These are phyloP conservation scores for Albophoma yamanashiensis DNA, from an alignment of 2,329 filamentous ascomycete species.

Conservation along the genomic window DNA sequence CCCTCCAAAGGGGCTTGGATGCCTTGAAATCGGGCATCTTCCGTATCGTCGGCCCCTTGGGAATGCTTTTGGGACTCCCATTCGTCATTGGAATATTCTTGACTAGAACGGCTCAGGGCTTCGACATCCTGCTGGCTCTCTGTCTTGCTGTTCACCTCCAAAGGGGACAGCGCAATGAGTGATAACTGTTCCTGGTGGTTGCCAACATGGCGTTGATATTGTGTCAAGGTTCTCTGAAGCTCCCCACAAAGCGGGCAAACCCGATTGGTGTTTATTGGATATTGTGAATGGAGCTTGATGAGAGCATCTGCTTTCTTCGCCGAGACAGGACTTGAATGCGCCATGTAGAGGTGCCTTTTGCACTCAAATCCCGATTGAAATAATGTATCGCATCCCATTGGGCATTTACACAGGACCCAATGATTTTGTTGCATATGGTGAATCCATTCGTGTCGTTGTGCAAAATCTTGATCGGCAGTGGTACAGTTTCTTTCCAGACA, in stretches of 20 bases:
- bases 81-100: not conserved
- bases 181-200: constrained; percentile 14
- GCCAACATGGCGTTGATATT: constrained; percentile 14
- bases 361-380: not conserved
- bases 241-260: constrained; percentile 8
- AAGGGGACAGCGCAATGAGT: constrained; percentile 10
- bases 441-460: constrained; percentile 12
- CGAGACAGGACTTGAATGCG: not conserved
- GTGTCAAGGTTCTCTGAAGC: constrained; percentile 2
- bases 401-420: constrained; percentile 5
- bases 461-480: constrained; percentile 8
- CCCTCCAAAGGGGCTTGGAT: no score
- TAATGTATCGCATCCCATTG: not conserved
- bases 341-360: constrained; percentile 1
- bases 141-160: not conserved
- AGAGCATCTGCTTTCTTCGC: not conserved
- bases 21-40: no score
- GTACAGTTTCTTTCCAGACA: constrained; percentile 19
- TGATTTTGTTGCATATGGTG: constrained; percentile 12
- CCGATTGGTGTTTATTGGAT: not conserved
- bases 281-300: not conserved
- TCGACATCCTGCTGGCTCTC: not conserved
- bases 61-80: no score
- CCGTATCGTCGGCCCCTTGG: no score
- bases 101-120: no score